Evolutionary conservation across 257 asterid species (phyloP).

Genomic region (Nicotiana sylvestris): DNA sequence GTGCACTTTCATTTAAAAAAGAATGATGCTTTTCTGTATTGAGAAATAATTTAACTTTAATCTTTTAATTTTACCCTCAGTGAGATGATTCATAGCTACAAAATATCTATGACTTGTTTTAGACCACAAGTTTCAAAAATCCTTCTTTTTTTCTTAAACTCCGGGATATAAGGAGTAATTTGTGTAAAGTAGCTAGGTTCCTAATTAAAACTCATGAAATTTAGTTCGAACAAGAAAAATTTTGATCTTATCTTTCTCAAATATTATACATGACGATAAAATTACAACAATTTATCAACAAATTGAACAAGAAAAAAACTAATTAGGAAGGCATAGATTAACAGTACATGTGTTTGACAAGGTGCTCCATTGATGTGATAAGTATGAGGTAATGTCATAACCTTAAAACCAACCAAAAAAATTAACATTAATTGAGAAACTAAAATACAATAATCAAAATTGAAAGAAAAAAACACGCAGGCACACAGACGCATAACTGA

Average conservation of each 20-base stretch:
- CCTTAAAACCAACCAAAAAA: constrained; percentile 20
- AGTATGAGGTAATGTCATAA: constrained; percentile 61
- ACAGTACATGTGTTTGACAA: constrained; percentile 72
- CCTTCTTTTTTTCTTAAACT: too few species aligned
- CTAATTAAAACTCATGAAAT: not conserved
- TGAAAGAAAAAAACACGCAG: not conserved
- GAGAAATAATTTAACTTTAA: too few species aligned
- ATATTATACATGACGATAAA: too few species aligned
- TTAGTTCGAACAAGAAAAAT: not conserved
- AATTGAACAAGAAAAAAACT: not conserved
- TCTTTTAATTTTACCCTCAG: too few species aligned
- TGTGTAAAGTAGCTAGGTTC: not conserved
- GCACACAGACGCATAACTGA: constrained; percentile 8
- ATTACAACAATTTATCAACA: not conserved
- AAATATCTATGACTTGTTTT: too few species aligned
- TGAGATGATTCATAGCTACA: too few species aligned
- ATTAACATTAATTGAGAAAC: not conserved
- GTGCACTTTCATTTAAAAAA: too few species aligned
- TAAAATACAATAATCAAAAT: not conserved
- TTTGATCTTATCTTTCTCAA: not conserved
- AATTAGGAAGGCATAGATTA: not conserved
- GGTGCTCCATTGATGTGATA: constrained; percentile 65
- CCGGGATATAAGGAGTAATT: too few species aligned
- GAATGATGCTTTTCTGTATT: too few species aligned
- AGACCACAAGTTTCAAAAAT: too few species aligned